phyloP scores from a whole-genome alignment of 495 filamentous ascomycete species.

The Lentithecium fluviatile region DNA sequence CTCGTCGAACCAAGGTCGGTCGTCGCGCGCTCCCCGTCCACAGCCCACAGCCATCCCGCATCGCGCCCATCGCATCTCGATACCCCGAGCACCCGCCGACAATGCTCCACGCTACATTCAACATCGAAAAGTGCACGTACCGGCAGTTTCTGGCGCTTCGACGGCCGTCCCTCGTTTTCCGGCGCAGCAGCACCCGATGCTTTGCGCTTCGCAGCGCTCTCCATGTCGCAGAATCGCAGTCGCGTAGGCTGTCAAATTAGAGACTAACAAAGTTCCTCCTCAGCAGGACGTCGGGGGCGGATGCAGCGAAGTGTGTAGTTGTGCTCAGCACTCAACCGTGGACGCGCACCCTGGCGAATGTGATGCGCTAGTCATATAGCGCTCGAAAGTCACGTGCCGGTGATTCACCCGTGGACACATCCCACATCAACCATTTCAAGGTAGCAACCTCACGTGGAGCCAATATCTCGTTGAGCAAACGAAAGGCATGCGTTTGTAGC shows the following conservation, averaged over 20 bases:
- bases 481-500: too few relatives aligned
- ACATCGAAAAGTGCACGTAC: conserved; percentile 37
- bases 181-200: conserved; percentile 47
- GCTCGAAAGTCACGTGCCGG: neutral
- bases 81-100: conserved; percentile 20
- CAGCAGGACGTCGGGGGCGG: conserved; percentile 9
- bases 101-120: neutral
- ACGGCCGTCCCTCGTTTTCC: conserved; percentile 43
- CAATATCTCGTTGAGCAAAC: neutral
- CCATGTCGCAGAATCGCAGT: conserved; percentile 29
- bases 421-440: too few relatives aligned
- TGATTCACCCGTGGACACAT: neutral
- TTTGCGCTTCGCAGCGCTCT: conserved; percentile 58
- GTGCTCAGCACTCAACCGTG: neutral
- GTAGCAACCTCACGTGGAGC: too few relatives aligned
- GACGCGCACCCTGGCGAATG: neutral
- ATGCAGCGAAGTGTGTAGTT: conserved; percentile 13
- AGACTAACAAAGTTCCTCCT: neutral
- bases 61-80: conserved; percentile 17
- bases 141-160: conserved; percentile 46
- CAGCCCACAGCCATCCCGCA: conserved; percentile 24
- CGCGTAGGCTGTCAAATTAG: conserved; percentile 14
- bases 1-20: conserved; percentile 25
- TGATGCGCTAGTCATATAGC: neutral
- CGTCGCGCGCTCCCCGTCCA: conserved; percentile 30